phyloP scores from a whole-genome alignment of 768 basidiomycete genomes.

The Agrocybe praecox region DNA sequence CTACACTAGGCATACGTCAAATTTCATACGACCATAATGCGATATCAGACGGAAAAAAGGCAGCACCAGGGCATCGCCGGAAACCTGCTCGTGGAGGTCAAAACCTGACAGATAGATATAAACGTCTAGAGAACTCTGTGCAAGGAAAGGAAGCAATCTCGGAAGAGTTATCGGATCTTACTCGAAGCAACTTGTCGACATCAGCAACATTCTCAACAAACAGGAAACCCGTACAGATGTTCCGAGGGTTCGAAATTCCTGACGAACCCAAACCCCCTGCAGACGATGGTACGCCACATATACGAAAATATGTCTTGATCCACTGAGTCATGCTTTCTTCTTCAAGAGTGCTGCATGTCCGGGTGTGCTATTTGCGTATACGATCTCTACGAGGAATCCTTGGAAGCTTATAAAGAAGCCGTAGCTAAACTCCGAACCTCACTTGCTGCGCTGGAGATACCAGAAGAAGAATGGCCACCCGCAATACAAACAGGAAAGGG shows the following conservation, averaged over 20 bases:
- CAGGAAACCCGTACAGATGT: constrained; percentile 27
- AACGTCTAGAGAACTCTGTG: constrained; percentile 55
- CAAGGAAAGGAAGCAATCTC: constrained; percentile 43
- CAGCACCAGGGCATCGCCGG: constrained; percentile 8
- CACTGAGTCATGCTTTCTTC: too few relatives aligned
- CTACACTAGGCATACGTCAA: not conserved
- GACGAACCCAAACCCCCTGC: constrained; percentile 62
- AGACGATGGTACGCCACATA: constrained; percentile 51
- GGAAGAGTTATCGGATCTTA: constrained; percentile 25
- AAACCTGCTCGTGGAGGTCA: constrained; percentile 46
- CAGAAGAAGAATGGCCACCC: constrained; percentile 67
- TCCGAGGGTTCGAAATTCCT: constrained; percentile 62
- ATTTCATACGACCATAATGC: constrained; percentile 9
- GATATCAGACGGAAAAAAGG: constrained; percentile 12
- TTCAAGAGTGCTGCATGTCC: constrained; percentile 90
- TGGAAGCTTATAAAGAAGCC: constrained; percentile 61
- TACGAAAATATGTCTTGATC: not conserved
- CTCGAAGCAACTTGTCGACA: not conserved
- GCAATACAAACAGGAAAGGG: constrained; percentile 42
- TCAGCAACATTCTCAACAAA: not conserved
- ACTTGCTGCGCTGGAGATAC: constrained; percentile 49
- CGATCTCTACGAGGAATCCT: constrained; percentile 80
- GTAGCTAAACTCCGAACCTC: constrained; percentile 50
- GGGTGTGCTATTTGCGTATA: constrained; percentile 93
- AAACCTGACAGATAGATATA: constrained; percentile 61